Evolutionary conservation across 345 rosid species (phyloP), one percentile per base, ranked within the genome.

Genomic region (Anacardium occidentale): DNA sequence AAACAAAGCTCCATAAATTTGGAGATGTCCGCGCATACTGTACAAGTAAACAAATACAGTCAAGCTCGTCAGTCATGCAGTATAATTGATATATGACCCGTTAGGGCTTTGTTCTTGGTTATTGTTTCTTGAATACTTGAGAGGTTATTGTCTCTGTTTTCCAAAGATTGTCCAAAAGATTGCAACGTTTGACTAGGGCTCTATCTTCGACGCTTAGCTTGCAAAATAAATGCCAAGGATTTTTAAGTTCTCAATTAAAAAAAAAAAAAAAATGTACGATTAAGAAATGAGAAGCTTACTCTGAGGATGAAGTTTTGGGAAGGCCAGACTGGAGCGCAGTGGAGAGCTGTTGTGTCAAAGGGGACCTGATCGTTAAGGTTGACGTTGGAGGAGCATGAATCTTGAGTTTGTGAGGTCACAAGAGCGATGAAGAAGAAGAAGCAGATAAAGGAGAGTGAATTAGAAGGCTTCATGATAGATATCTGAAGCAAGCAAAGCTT

Each of bases 1-100:
- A 82, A n/a, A 91, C 84, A 65, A 91, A 94, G 71, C 84, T 94
- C 98, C 98, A 94, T 54, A 81, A 40, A 56, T 80, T 74, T 0
- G 83, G 2, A 0, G 70, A 70, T 5, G 81, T 79, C 62, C 74
- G 82, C 9, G 40, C 66, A 76, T 86, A 94, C 97, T 94, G 85
- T 24, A 68, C 9, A 9, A 62, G 4, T 53, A 4, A 67, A 18
- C 0, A 58, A 40, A 0, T 7, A 29, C 0, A 14, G 32, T 29
- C 3, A 29, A 29, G 32, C n/a, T n/a, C n/a, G n/a, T n/a, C n/a
- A n/a, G n/a, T n/a, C n/a, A n/a, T n/a, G n/a, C n/a, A n/a, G n/a
- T n/a, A n/a, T n/a, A n/a, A n/a, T n/a, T n/a, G n/a, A n/a, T n/a
- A n/a, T n/a, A n/a, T n/a, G n/a, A n/a, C n/a, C n/a, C n/a, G n/a